Evolutionary conservation across 768 basidiomycete species (phyloP).

Genomic region (Tephrocybe sp.): DNA sequence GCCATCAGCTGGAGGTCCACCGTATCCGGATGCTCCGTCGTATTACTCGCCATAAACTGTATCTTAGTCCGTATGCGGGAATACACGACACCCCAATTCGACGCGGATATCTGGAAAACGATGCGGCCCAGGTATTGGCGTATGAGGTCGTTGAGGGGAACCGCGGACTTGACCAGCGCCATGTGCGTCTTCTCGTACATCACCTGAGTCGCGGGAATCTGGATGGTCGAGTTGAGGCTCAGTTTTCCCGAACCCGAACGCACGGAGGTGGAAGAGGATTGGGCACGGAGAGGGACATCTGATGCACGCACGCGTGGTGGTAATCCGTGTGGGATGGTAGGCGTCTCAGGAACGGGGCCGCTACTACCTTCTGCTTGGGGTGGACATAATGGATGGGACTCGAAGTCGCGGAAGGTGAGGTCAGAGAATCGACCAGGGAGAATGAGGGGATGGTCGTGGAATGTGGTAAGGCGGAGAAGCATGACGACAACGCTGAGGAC

Average conservation of each 20-base stretch:
- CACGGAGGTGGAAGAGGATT: slow-evolving; percentile 41
- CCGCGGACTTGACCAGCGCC: slow-evolving; percentile 51
- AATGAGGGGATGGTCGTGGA: slow-evolving; percentile 50
- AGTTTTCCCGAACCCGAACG: slow-evolving; percentile 31
- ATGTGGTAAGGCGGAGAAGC: slow-evolving; percentile 73
- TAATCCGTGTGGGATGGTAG: slow-evolving; percentile 6
- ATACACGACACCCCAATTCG: slow-evolving; percentile 83
- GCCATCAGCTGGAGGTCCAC: slow-evolving; percentile 77
- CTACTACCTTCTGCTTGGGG: slow-evolving; percentile 14
- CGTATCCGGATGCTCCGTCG: slow-evolving; percentile 50
- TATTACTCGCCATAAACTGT: slow-evolving; percentile 50
- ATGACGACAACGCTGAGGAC: slow-evolving; percentile 78
- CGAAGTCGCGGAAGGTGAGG: slow-evolving; percentile 71
- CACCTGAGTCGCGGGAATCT: slow-evolving; percentile 33
- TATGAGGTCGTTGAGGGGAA: slow-evolving; percentile 59
- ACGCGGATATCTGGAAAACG: slow-evolving; percentile 82
- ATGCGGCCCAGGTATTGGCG: slow-evolving; percentile 74
- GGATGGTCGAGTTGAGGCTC: slow-evolving; percentile 39
- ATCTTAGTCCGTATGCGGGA: slow-evolving; percentile 68
- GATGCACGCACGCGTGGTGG: slow-evolving; percentile 2
- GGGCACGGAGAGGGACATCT: slow-evolving; percentile 30
- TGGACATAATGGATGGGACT: slow-evolving; percentile 43
- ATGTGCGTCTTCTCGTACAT: slow-evolving; percentile 63
- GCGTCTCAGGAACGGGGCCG: slow-evolving; percentile 10
- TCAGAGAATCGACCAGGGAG: slow-evolving; percentile 58